Evolutionary conservation across 2,329 filamentous ascomycete genomes (phyloP).

Genomic region (Botrytis byssoidea): DNA sequence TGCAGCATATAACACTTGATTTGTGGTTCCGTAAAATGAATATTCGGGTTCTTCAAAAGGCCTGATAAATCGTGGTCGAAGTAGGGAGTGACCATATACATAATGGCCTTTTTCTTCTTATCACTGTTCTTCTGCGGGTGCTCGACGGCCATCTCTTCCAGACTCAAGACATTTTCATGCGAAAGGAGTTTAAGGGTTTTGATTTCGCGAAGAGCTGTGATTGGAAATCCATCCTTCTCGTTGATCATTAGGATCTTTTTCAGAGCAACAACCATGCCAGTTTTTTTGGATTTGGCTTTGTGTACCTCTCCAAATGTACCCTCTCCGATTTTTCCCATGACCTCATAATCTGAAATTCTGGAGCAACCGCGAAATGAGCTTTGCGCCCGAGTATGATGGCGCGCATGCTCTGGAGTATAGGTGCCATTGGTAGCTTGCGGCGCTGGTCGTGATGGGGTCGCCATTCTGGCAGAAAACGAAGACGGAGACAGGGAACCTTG

Average conservation of each 20-base stretch:
- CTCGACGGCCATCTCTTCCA: slow-evolving; percentile 97
- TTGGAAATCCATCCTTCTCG: slow-evolving; percentile 99
- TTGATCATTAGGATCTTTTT: slow-evolving; percentile 99
- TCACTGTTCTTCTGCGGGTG: slow-evolving; percentile 58
- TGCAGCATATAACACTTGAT: slow-evolving; percentile 99
- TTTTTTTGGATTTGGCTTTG: slow-evolving; percentile 76
- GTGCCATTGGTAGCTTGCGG: slow-evolving; percentile 30
- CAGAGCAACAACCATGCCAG: slow-evolving; percentile 74
- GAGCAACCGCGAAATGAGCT: slow-evolving; percentile 75
- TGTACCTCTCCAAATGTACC: slow-evolving; percentile 98
- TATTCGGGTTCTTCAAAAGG: slow-evolving; percentile 88
- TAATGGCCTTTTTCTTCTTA: slow-evolving; percentile 77
- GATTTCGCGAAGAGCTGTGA: slow-evolving; percentile 94
- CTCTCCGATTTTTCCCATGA: slow-evolving; percentile 83
- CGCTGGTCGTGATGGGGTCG: slow-evolving; percentile 20
- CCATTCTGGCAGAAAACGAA: slow-evolving; percentile 11
- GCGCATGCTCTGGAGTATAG: slow-evolving; percentile 27
- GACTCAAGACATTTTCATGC: slow-evolving; percentile 79
- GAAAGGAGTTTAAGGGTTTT: slow-evolving; percentile 95
- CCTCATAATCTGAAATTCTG: slow-evolving; percentile 74
- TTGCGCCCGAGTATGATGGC: slow-evolving; percentile 25
- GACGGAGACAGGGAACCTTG: not conserved
- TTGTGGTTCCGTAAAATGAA: slow-evolving; percentile 81
- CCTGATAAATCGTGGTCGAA: slow-evolving; percentile 99
- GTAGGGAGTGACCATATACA: slow-evolving; percentile 99